Conservation (phyloP, 2,329 filamentous ascomycete genomes). For the Epicoccum sorghinum region DNA sequence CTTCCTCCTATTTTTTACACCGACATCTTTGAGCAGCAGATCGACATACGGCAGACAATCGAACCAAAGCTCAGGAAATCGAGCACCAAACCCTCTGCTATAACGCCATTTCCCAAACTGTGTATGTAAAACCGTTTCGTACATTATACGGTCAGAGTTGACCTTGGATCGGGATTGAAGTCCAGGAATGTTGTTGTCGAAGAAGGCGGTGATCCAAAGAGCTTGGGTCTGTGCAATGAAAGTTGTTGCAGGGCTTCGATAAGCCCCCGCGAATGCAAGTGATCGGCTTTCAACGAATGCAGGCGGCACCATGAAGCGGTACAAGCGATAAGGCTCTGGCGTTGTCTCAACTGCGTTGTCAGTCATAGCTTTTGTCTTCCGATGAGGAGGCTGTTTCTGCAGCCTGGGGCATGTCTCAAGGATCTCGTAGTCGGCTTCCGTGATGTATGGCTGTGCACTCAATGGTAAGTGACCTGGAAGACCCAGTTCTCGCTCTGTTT, state of each 20-base stretch:
- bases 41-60: conserved; percentile 41
- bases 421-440: conserved; percentile 59
- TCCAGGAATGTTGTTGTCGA: conserved; percentile 56
- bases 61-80: conserved; percentile 39
- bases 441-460: conserved; percentile 15
- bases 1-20: conserved; percentile 31
- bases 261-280: conserved; percentile 51
- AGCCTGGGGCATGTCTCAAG: conserved; percentile 60
- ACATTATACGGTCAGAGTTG: conserved; percentile 19
- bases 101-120: conserved; percentile 42
- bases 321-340: conserved; percentile 50
- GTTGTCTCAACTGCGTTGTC: conserved; percentile 7
- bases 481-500: conserved; percentile 36
- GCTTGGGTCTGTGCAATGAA: conserved; percentile 47
- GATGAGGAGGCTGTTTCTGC: conserved; percentile 54
- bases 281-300: conserved; percentile 38
- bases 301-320: conserved; percentile 52
- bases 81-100: conserved; percentile 35
- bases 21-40: conserved; percentile 34
- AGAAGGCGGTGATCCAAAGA: conserved; percentile 64
- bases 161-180: not conserved
- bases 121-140: conserved; percentile 38
- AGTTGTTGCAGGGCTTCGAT: conserved; percentile 46
- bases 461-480: conserved; percentile 25
- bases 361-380: conserved; percentile 12